A percentile compares a stretch with the other conserved stretches of the same genome.
phyloP scores from a whole-genome alignment of 2,329 filamentous ascomycete species.

The Hypocrella siamensis region DNA sequence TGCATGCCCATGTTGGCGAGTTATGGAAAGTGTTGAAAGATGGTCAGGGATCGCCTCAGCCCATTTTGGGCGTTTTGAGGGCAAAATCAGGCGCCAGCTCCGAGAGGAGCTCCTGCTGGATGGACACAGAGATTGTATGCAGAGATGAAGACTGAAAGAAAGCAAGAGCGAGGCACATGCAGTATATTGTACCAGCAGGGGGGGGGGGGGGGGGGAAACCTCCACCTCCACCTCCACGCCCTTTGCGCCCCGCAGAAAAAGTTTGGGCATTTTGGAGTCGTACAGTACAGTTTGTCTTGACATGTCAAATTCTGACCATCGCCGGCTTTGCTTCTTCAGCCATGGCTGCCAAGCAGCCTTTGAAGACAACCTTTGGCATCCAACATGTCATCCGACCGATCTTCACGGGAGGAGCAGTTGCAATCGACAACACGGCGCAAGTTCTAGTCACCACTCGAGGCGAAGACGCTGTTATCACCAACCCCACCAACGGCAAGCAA shows the following conservation, averaged over 20 bases:
- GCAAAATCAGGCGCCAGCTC: too few species aligned
- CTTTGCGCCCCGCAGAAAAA: too few species aligned
- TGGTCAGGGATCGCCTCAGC: too few species aligned
- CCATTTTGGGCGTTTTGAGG: too few species aligned
- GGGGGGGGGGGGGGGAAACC: too few species aligned
- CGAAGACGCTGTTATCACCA: conserved; percentile 79
- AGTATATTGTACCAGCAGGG: too few species aligned
- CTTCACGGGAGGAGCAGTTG: conserved; percentile 79
- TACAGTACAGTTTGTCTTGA: neutral
- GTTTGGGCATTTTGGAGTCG: too few species aligned
- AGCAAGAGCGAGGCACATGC: too few species aligned
- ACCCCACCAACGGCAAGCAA: conserved; percentile 68
- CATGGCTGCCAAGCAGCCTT: conserved; percentile 44
- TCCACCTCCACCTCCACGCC: too few species aligned
- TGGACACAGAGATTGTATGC: too few species aligned
- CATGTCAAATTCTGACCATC: neutral
- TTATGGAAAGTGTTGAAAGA: neutral
- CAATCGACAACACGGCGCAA: conserved; percentile 64
- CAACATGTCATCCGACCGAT: conserved; percentile 77
- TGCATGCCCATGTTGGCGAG: conserved; percentile 30
- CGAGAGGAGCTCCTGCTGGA: too few species aligned
- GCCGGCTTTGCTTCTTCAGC: conserved; percentile 2
- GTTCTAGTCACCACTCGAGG: conserved; percentile 81
- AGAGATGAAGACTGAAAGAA: too few species aligned
- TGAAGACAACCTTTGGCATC: conserved; percentile 82